Evolutionary conservation across 768 basidiomycete genomes (phyloP).

Genomic region (Trametes gibbosa): DNA sequence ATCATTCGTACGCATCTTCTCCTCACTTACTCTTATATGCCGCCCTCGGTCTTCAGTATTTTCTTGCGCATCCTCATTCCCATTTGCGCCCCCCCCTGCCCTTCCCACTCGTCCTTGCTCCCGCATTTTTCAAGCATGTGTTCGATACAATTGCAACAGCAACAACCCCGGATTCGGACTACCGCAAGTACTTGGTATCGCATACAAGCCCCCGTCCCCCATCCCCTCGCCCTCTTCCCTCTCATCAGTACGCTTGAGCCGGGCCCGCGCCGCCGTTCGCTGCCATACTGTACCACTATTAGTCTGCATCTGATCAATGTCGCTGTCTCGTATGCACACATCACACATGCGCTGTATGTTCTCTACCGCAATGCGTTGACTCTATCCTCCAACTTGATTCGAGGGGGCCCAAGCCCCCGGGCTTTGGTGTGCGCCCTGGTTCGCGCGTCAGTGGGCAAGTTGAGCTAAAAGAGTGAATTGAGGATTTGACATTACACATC

Average conservation of each 20-base stretch:
- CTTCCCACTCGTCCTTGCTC: not conserved
- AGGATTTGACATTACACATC: no score
- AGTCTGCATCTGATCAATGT: constrained; percentile 18
- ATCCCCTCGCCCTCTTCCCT: not conserved
- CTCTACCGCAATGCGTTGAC: not conserved
- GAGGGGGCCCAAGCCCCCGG: no score
- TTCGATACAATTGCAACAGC: constrained; percentile 4
- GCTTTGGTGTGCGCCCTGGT: no score
- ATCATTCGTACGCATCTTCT: not conserved
- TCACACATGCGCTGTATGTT: constrained; percentile 14
- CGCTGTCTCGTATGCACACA: constrained; percentile 15
- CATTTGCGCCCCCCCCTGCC: not conserved
- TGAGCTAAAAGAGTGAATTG: no score
- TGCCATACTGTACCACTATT: constrained; percentile 17
- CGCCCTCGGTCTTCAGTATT: not conserved
- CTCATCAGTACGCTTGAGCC: not conserved
- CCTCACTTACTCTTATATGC: not conserved
- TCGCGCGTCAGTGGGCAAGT: no score
- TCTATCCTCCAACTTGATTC: no score
- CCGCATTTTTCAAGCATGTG: not conserved
- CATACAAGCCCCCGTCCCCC: not conserved
- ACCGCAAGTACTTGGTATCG: not conserved
- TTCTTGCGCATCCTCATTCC: not conserved
- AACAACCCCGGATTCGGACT: constrained; percentile 12
- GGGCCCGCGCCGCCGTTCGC: not conserved